Percentiles rank a stretch among this genome's conserved stretches.
phyloP scores from a whole-genome alignment of 2,329 filamentous ascomycete genomes.

The Dactylellina drechsleri region DNA sequence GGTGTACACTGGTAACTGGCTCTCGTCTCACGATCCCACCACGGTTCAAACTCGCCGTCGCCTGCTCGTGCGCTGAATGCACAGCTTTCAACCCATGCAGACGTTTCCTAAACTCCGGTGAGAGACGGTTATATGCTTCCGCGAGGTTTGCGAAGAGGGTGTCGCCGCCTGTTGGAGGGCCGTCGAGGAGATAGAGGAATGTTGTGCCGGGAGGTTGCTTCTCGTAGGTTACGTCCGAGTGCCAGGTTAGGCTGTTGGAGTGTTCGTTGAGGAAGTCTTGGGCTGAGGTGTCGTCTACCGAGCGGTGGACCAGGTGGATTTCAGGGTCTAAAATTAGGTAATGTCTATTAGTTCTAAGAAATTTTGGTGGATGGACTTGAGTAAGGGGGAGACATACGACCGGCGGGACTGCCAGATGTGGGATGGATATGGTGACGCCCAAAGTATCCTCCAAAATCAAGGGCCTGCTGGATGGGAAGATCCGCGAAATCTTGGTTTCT shows the following conservation, averaged over 20 bases:
- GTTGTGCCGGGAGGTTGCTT: conserved; percentile 88
- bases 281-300: conserved; percentile 71
- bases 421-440: conserved; percentile 85
- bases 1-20: conserved; percentile 78
- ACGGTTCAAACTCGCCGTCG: conserved; percentile 72
- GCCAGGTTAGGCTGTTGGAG: conserved; percentile 86
- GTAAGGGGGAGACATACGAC: conserved; percentile 60
- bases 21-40: conserved; percentile 79
- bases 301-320: conserved; percentile 81
- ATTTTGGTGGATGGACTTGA: neutral
- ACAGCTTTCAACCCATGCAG: conserved; percentile 82
- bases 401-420: conserved; percentile 77
- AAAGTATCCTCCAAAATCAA: conserved; percentile 78
- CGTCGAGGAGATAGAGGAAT: conserved; percentile 85
- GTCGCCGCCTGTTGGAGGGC: conserved; percentile 74
- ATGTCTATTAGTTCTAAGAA: neutral
- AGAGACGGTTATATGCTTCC: conserved; percentile 83
- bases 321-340: conserved; percentile 68
- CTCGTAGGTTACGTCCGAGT: conserved; percentile 89
- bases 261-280: conserved; percentile 73
- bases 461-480: conserved; percentile 74
- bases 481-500: conserved; percentile 78
- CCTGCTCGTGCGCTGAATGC: conserved; percentile 85
- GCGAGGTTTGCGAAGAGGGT: conserved; percentile 83
- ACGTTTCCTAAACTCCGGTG: conserved; percentile 79